Conservation (phyloP, 2,329 filamentous ascomycete genomes). For the Colletotrichum somersetense region DNA sequence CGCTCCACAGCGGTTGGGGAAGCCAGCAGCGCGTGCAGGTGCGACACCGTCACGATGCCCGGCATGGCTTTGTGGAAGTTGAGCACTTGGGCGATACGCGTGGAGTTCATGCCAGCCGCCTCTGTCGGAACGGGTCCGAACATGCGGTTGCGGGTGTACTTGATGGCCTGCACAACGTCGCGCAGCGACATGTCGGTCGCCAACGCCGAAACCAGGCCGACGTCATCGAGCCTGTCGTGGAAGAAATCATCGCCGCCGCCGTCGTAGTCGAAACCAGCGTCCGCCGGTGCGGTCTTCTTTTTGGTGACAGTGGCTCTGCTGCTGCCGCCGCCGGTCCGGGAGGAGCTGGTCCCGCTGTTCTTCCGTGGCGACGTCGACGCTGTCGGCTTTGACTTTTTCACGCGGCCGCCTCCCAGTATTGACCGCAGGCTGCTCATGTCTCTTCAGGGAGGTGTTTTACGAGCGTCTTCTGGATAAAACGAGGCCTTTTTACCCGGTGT, state of each 20-base stretch:
- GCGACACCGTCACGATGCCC: constrained; percentile 73
- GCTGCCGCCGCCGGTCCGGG: constrained; percentile 3
- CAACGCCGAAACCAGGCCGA: constrained; percentile 68
- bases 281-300: constrained; percentile 35
- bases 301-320: constrained; percentile 1
- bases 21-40: constrained; percentile 70
- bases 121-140: constrained; percentile 72
- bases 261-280: constrained; percentile 6
- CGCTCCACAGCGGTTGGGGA: constrained; percentile 76
- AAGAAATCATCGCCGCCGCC: constrained; percentile 49
- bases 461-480: constrained; percentile 15
- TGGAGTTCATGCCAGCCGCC: constrained; percentile 72
- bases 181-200: constrained; percentile 68
- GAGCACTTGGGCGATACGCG: constrained; percentile 72
- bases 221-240: constrained; percentile 68
- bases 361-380: constrained; percentile 46
- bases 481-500: neutral
- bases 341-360: constrained; percentile 39
- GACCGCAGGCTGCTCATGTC: constrained; percentile 51
- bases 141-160: constrained; percentile 71
- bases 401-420: constrained; percentile 54
- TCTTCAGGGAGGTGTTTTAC: constrained; percentile 14
- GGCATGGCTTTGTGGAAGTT: constrained; percentile 71
- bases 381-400: constrained; percentile 49
- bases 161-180: constrained; percentile 74